Conservation (phyloP, 148 eudicot species). For the Spergularia bocconei region DNA sequence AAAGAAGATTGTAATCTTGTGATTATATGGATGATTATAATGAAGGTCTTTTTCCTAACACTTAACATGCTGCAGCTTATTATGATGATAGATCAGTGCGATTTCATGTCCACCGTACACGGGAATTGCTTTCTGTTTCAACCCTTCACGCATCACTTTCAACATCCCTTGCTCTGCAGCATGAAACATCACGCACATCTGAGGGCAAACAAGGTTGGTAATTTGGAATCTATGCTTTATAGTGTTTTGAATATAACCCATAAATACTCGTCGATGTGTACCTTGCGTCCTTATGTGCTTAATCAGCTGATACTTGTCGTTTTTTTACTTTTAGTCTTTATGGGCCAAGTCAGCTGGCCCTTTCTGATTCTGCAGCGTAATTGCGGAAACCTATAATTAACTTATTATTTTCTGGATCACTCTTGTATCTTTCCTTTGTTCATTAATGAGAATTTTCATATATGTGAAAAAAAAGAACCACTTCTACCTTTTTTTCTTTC, state of each 20-base stretch:
- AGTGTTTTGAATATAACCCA: background rate
- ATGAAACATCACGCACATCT: constrained; percentile 56
- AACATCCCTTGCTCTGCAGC: constrained; percentile 84
- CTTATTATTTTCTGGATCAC: too few relatives aligned
- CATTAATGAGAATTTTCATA: too few relatives aligned
- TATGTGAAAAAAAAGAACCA: too few relatives aligned
- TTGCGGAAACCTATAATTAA: too few relatives aligned
- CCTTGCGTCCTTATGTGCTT: too few relatives aligned
- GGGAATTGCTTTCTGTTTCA: constrained; percentile 91
- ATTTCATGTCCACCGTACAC: constrained; percentile 91
- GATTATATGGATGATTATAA: background rate
- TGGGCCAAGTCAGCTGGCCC: too few relatives aligned
- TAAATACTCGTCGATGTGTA: too few relatives aligned
- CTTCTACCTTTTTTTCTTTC: too few relatives aligned
- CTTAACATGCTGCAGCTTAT: constrained; percentile 50
- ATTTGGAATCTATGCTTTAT: background rate
- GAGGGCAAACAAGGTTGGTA: constrained; percentile 61
- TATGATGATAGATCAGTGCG: constrained; percentile 97
- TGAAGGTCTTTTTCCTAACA: constrained; percentile 21
- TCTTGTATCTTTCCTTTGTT: background rate
- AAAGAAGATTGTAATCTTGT: background rate
- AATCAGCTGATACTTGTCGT: too few relatives aligned
- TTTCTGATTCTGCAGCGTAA: too few relatives aligned
- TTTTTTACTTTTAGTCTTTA: too few relatives aligned
- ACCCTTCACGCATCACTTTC: constrained; percentile 83